phyloP scores from a whole-genome alignment of 331 rosid genomes.

The Prunus yedoensis region DNA sequence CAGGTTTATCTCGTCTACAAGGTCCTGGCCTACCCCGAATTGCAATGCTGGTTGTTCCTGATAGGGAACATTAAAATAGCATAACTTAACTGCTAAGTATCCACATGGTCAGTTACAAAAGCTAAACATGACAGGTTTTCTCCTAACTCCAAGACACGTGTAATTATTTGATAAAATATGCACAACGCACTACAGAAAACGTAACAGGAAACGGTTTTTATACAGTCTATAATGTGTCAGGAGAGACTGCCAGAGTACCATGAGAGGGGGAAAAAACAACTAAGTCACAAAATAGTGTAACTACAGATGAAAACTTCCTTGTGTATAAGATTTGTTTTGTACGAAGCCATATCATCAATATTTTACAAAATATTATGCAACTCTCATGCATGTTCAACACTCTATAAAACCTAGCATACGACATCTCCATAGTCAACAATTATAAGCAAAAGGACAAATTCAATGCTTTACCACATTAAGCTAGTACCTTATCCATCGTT shows the following conservation, averaged over 20 bases:
- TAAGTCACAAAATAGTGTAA: background rate
- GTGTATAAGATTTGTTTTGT: background rate
- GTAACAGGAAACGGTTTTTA: conserved; percentile 2
- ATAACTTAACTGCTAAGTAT: background rate
- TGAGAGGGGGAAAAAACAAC: background rate
- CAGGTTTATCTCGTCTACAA: too few species aligned
- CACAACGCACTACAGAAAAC: background rate
- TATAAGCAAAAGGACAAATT: background rate
- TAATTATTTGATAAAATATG: background rate
- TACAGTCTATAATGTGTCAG: background rate
- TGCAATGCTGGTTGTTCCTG: too few species aligned
- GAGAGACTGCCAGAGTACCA: background rate
- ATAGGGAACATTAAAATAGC: background rate
- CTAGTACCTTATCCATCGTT: background rate
- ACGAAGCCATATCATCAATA: background rate
- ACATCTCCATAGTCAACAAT: background rate
- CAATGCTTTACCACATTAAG: background rate
- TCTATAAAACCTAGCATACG: background rate
- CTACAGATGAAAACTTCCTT: background rate
- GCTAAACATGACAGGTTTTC: background rate
- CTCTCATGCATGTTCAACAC: background rate
- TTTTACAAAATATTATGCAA: background rate
- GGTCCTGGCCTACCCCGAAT: background rate
- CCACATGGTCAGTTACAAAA: background rate
- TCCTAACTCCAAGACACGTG: background rate